Percentiles rank a stretch among this genome's conserved stretches.
phyloP scores from a whole-genome alignment of 2,329 filamentous ascomycete species.

The Pseudogymnoascus sp. region DNA sequence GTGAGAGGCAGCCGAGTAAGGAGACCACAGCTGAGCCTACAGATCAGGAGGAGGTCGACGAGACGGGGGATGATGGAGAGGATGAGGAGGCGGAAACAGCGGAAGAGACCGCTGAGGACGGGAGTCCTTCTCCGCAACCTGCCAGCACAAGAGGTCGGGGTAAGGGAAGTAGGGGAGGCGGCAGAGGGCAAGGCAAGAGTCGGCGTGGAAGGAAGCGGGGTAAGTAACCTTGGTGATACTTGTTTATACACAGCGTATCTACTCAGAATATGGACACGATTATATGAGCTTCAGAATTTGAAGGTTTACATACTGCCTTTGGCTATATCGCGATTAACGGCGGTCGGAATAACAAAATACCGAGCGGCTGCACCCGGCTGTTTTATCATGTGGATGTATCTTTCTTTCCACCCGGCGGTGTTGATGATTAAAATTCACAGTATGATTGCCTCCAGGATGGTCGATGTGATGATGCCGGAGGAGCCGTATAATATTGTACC shows the following conservation, averaged over 20 bases:
- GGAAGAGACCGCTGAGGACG: slow-evolving; percentile 25
- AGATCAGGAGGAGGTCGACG: slow-evolving; percentile 30
- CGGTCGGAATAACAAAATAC: neutral
- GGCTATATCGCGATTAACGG: neutral
- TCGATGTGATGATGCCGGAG: neutral
- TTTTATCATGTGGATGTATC: slow-evolving; percentile 2
- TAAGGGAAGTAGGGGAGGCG: slow-evolving; percentile 15
- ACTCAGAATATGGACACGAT: neutral
- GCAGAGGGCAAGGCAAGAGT: slow-evolving; percentile 9
- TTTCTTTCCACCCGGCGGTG: neutral
- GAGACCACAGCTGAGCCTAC: slow-evolving; percentile 24
- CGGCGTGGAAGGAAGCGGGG: slow-evolving; percentile 7
- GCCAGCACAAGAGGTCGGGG: slow-evolving; percentile 16
- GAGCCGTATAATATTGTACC: neutral
- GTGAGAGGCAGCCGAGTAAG: slow-evolving; percentile 29
- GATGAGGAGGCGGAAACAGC: slow-evolving; percentile 35
- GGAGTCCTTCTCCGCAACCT: slow-evolving; percentile 23
- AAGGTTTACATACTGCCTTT: neutral
- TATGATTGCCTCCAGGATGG: neutral
- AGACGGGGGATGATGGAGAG: slow-evolving; percentile 25
- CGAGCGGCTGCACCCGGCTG: neutral
- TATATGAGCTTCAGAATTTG: neutral
- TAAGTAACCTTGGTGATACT: neutral
- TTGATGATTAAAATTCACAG: neutral
- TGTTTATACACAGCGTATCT: neutral